phyloP scores from a whole-genome alignment of 495 filamentous ascomycete genomes.

The Pseudoneurospora amorphoporcata region DNA sequence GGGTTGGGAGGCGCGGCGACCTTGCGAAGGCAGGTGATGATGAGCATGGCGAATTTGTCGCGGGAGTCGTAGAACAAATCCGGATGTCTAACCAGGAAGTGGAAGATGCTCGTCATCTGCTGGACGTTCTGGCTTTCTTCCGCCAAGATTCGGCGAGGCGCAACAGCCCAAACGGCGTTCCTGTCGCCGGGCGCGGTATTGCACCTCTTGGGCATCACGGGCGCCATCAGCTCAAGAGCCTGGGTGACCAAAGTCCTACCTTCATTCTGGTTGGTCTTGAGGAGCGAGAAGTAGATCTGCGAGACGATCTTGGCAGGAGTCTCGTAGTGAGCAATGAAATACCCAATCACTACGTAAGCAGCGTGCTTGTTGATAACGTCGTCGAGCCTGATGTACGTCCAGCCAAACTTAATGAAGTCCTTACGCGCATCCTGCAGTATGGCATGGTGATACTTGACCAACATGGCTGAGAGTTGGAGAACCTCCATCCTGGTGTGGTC shows the following conservation, averaged over 20 bases:
- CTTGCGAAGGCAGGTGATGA: conserved; percentile 80
- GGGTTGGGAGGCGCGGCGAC: conserved; percentile 75
- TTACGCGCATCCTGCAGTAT: conserved; percentile 85
- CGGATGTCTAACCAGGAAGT: conserved; percentile 87
- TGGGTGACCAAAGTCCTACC: conserved; percentile 87
- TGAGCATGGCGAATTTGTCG: conserved; percentile 78
- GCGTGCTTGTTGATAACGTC: conserved; percentile 99
- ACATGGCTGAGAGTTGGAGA: conserved; percentile 83
- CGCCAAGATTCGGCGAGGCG: conserved; percentile 79
- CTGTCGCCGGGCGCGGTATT: conserved; percentile 34
- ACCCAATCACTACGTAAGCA: conserved; percentile 91
- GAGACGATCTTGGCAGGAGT: conserved; percentile 92
- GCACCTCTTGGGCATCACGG: conserved; percentile 75
- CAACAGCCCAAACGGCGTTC: conserved; percentile 69
- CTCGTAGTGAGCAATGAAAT: conserved; percentile 96
- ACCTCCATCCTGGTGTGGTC: conserved; percentile 96
- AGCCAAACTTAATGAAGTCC: conserved; percentile 97
- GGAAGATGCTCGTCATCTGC: conserved; percentile 94
- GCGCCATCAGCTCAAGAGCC: conserved; percentile 86
- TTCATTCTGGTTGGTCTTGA: conserved; percentile 91
- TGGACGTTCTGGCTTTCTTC: conserved; percentile 96
- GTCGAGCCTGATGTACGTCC: conserved; percentile 95
- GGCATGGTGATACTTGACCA: conserved; percentile 84
- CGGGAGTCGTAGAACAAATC: conserved; percentile 91
- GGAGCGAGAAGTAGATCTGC: conserved; percentile 82